phyloP scores from a whole-genome alignment of 768 basidiomycete genomes.

The Suillus americanus region DNA sequence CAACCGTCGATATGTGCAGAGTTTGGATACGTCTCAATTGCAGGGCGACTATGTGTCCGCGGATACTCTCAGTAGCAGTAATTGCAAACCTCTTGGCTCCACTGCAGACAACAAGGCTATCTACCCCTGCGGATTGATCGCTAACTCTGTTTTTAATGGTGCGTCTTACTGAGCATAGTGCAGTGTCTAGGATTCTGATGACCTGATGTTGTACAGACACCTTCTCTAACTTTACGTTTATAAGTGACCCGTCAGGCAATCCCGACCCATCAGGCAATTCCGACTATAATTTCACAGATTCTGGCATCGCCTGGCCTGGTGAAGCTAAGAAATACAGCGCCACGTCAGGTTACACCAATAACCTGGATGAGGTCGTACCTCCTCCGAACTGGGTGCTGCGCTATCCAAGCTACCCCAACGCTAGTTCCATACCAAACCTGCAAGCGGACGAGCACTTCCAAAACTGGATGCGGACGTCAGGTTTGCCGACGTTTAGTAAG shows the following conservation, averaged over 20 bases:
- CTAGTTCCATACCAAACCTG: constrained; percentile 71
- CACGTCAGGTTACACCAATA: constrained; percentile 50
- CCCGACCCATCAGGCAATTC: constrained; percentile 39
- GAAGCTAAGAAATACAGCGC: constrained; percentile 87
- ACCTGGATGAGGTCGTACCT: constrained; percentile 70
- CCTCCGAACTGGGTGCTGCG: constrained; percentile 88
- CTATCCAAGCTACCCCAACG: constrained; percentile 73
- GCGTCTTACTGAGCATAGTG: constrained; percentile 16
- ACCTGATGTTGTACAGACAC: constrained; percentile 57
- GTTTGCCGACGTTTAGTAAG: constrained; percentile 95
- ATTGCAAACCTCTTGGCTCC: constrained; percentile 87
- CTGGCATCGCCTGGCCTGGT: constrained; percentile 94
- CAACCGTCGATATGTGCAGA: constrained; percentile 96
- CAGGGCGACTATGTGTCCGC: constrained; percentile 62
- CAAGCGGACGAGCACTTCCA: constrained; percentile 88
- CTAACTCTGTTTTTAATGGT: constrained; percentile 98
- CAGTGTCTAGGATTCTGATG: neutral
- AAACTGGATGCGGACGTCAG: constrained; percentile 99
- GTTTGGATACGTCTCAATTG: constrained; percentile 81
- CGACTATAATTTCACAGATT: constrained; percentile 71
- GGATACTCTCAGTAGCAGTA: constrained; percentile 55
- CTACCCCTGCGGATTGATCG: constrained; percentile 97
- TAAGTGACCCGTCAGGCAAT: constrained; percentile 38
- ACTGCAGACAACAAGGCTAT: constrained; percentile 51
- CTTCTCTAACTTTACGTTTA: constrained; percentile 59